Evolutionary conservation across 2,329 filamentous ascomycete species (phyloP), one percentile per base, ranked within the genome.

Genomic region (Cladosporium sp.): DNA sequence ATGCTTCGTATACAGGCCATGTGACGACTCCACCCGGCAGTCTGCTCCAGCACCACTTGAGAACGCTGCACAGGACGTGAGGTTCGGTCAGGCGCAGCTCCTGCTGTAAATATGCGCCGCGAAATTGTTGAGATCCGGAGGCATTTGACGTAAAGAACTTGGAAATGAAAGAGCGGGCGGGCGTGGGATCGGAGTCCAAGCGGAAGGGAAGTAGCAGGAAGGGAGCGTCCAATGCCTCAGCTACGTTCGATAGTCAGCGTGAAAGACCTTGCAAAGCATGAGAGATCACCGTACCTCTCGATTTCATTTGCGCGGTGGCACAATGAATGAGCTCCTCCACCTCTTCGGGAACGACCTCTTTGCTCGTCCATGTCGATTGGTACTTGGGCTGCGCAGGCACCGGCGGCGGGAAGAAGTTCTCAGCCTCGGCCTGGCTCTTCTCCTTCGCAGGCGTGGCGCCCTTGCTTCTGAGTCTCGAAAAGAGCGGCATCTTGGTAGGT

Each of bases 11-110:
- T 40, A 89, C 89, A 65, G 96, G 90, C 93, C 93, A 97, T 54
- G 89, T 90, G 34, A 98, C 91, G 11, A 98, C 84, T 64, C 93
- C 93, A 54, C 90, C 89, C 40, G 86, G 83, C 46, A 98, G 76
- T 72, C 93, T 83, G 68, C 89, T 91, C 93, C 93, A 98, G 71
- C 92, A 97, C 93, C 93, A 98, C 76, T 97, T 98, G 59, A 93
- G 78, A 40, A 96, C 90, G 63, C 91, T 93, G 59, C 90, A 91
- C 50, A 98, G 81, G 53, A 96, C 92, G 86, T 95, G 89, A 54
- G 92, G 90, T 71, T 96, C 92, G 22, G 87, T 89, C 74, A 98
- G 84, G 58, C 91, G 87, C 61, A 98, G 76, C 73, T 98, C 93
- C 69, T 93, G 90, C 56, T 80, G 74, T 66, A 98, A 77, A 43